phyloP scores from a whole-genome alignment of 2,329 filamentous ascomycete species.

The Magnaporthales sp. region DNA sequence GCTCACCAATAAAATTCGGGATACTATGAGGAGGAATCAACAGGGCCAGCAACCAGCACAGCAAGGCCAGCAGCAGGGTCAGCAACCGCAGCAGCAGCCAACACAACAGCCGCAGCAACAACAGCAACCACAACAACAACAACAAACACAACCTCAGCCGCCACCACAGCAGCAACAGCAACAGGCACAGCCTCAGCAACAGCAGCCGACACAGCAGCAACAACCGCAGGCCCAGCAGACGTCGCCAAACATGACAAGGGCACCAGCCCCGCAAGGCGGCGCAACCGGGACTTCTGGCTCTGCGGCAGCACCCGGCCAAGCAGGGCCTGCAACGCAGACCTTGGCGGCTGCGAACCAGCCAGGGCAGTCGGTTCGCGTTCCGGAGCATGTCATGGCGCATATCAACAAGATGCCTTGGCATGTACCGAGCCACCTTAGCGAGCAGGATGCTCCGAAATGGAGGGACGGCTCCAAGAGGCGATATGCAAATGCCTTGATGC shows the following conservation, averaged over 20 bases:
- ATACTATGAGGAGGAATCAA: slow-evolving; percentile 7
- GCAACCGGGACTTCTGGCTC: slow-evolving; percentile 12
- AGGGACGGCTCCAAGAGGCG: slow-evolving; percentile 35
- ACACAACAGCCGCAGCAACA: slow-evolving; percentile 13
- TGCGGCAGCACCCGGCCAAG: slow-evolving; percentile 14
- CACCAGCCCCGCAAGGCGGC: slow-evolving; percentile 10
- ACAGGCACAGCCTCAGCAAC: slow-evolving; percentile 12
- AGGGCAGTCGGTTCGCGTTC: slow-evolving; percentile 16
- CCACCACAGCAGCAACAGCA: slow-evolving; percentile 8
- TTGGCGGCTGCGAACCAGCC: slow-evolving; percentile 9
- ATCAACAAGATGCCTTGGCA: slow-evolving; percentile 39
- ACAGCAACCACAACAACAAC: slow-evolving; percentile 6
- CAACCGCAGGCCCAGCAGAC: neutral
- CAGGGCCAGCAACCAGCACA: slow-evolving; percentile 8
- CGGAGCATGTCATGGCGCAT: slow-evolving; percentile 36
- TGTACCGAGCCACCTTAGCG: slow-evolving; percentile 30
- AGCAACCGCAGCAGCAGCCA: slow-evolving; percentile 12
- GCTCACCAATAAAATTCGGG: slow-evolving; percentile 23
- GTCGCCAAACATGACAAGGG: neutral
- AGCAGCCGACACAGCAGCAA: slow-evolving; percentile 11
- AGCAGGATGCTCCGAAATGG: slow-evolving; percentile 37
- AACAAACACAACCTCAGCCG: slow-evolving; percentile 11
- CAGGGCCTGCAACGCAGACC: slow-evolving; percentile 13
- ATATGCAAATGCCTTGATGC: slow-evolving; percentile 38
- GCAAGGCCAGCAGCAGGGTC: slow-evolving; percentile 13